Conservation (phyloP, 2,329 filamentous ascomycete genomes). For the Hansfordia pulvinata region DNA sequence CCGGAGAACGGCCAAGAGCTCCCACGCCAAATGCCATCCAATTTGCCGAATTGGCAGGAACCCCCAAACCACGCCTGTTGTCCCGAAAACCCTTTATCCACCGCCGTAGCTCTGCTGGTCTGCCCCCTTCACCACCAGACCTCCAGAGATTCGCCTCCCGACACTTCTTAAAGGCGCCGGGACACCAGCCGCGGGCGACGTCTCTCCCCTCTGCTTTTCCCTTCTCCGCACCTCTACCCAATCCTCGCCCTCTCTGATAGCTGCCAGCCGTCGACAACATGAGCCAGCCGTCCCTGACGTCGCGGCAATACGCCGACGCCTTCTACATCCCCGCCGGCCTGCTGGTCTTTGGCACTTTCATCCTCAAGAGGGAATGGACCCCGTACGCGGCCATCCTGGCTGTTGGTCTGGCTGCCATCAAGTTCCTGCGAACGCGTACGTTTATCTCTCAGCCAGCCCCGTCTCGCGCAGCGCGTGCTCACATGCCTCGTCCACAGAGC, state of each 20-base stretch:
- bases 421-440: constrained; percentile 60
- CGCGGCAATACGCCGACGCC: constrained; percentile 59
- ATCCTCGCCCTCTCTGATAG: constrained; percentile 1
- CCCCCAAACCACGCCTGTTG: too few species aligned
- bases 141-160: too few species aligned
- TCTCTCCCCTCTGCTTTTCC: too few species aligned
- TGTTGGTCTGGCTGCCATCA: constrained; percentile 52
- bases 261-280: constrained; percentile 13
- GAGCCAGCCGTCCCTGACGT: constrained; percentile 26
- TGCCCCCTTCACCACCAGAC: too few species aligned
- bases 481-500: constrained; percentile 33
- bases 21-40: too few species aligned
- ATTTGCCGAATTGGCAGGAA: too few species aligned
- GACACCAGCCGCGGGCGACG: too few species aligned
- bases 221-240: constrained; percentile 1
- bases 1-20: too few species aligned
- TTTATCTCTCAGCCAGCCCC: constrained; percentile 9
- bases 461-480: constrained; percentile 1
- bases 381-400: constrained; percentile 58
- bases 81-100: too few species aligned
- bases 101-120: too few species aligned
- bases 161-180: too few species aligned
- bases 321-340: constrained; percentile 76
- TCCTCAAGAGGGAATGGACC: constrained; percentile 68
- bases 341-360: constrained; percentile 59